Base-by-base conservation (phyloP, 768 basidiomycete genomes). In the Lactifluus piperatus region DNA sequence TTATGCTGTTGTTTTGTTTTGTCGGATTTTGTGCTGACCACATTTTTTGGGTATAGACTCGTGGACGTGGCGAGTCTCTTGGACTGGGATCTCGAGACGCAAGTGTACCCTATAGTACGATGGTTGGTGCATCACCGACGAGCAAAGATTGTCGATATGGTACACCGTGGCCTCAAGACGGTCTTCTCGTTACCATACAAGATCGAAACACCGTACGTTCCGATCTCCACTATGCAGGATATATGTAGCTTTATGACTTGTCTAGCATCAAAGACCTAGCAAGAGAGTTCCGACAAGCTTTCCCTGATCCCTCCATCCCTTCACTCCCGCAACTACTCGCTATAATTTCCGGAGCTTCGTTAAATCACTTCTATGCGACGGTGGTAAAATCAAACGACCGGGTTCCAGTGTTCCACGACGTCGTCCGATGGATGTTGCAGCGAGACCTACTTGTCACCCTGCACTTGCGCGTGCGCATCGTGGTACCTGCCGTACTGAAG, bases 91-190 rank as follows among this genome's bases (percentile, higher is more conserved):
- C 73, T 91, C 7, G 84, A 91, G 64, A 75, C 81, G 0, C 91
- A 95, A 65, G 79, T 95, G 0, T 90, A 88, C 67, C 90, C 93
- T 0, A 83, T 89, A n/a, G 94, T 95, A 9, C 82, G 91, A 18
- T 93, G 93, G 81, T 77, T 99, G 30, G 88, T 97, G 30, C 85
- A 91, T 59, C 93, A 94, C 71, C 80, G 91, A 54, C 81, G 91
- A 67, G 95, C 92, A 5, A 91, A 91, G 65, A 76, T 98, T 27
- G 86, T 97, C 44, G 94, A 97, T 62, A 80, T 84, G 18, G 82
- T 98, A 32, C 89, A 93, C 66, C 74, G 72, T 4, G 81, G 85
- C 46, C 71, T 97, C 45, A 87, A 89, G 71, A 94, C 90, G 0
- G 80, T 91, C 0, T 97, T 94, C 66, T 79, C 83, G 4, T 76